These are phyloP conservation scores for Candida alai DNA, from an alignment of 805 yeast genomes.

Conservation along the genomic window DNA sequence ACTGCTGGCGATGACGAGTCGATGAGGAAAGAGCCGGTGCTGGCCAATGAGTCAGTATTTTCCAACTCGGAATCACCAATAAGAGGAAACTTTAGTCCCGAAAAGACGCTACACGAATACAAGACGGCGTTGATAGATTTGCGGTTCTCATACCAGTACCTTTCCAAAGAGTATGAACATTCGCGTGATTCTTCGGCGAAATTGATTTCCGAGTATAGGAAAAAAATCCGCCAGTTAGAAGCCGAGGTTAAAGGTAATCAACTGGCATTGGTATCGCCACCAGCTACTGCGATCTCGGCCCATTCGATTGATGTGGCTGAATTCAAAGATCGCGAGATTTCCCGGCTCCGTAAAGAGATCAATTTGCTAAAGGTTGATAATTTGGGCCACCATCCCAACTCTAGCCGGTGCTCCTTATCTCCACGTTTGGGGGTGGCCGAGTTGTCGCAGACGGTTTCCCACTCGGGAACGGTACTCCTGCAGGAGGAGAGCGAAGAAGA, in stretches of 20 bases:
- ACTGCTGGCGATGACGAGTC: slow-evolving; percentile 3
- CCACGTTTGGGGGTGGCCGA: background rate
- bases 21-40: slow-evolving; percentile 14
- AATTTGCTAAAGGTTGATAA: slow-evolving; percentile 42
- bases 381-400: slow-evolving; percentile 17
- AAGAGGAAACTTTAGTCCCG: slow-evolving; percentile 9
- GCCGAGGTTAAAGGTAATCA: slow-evolving; percentile 34
- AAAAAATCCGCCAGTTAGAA: slow-evolving; percentile 48
- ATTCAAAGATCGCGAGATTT: slow-evolving; percentile 40
- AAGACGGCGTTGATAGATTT: slow-evolving; percentile 64
- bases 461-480: background rate
- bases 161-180: slow-evolving; percentile 64
- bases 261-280: slow-evolving; percentile 3
- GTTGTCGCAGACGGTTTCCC: background rate
- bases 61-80: slow-evolving; percentile 17
- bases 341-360: slow-evolving; percentile 42
- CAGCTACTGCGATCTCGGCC: background rate
- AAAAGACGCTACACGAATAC: slow-evolving; percentile 30
- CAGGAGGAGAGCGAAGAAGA: slow-evolving; percentile 14
- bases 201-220: slow-evolving; percentile 50
- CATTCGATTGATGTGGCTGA: slow-evolving; percentile 11
- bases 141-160: slow-evolving; percentile 66
- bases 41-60: slow-evolving; percentile 15
- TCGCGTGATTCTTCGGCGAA: slow-evolving; percentile 55
- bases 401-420: background rate